Base-by-base conservation (phyloP, 192 early-diverging fungal genomes). In the Mortierella claussenii region DNA sequence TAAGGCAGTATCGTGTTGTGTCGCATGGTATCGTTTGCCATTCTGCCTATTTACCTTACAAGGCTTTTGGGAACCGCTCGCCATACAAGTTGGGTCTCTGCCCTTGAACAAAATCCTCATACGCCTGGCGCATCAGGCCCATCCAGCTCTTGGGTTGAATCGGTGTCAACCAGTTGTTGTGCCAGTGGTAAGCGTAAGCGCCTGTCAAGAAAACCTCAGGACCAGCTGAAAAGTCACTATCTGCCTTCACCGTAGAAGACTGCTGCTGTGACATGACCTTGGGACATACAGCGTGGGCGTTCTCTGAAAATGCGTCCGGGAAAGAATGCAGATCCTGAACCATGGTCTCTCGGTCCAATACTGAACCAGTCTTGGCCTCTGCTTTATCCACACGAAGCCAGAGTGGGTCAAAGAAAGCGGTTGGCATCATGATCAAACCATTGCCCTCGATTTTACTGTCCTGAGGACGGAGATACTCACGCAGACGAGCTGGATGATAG, bases 131-230 rank as follows among this genome's bases (percentile, higher is more conserved):
- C 69, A 80, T 64, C 36, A 68, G 37, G 10, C 69, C 79, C 61
- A 73, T 68, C 79, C 79, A 80, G 47, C 69, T 73, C 28, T 56
- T 48, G 10, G 63, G 53, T 12, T 49, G 26, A 33, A 73, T 73
- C 9, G 51, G 40, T 12, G 59, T 53, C n/a, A 18, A 2, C 79
- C 79, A 80, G 18, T 47, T 62, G 32, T 80, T 80, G 34, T 80
- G 79, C 79, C 79, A 80, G 43, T 80, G 79, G 34, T 80, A 73
- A 5, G 69, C 56, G 43, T 73, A 80, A 15, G 69, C 69, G 3
- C 79, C 79, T 3, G 55, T 34, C 20, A 80, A 46, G 34, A 80
- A 80, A 26, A 53, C 53, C 37, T 80, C 69, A 10, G 65, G 64
- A 17, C 65, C 65, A 30, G 69, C 65, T 44, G 60, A 40, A 33